phyloP scores from a whole-genome alignment of 306 rosid genomes.

The Aeschynomene evenia region DNA sequence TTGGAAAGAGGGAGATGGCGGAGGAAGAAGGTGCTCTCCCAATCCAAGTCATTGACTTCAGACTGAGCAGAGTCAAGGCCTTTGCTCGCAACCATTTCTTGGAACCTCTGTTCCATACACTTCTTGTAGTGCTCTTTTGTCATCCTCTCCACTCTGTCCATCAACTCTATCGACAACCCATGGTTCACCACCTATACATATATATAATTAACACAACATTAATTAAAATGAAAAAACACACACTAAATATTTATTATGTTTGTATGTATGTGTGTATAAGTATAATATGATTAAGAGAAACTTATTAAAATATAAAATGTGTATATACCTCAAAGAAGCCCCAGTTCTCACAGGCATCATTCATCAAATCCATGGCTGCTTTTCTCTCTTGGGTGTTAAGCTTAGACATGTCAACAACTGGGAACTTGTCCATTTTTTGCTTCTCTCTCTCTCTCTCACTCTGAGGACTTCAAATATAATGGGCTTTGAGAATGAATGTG shows the following conservation, averaged over 20 bases:
- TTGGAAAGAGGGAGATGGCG: conserved; percentile 86
- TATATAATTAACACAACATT: too few species aligned
- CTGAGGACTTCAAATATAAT: too few species aligned
- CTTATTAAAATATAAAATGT: background rate
- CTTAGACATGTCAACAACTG: conserved; percentile 73
- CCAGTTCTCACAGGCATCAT: conserved; percentile 96
- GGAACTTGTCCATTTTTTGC: conserved; percentile 53
- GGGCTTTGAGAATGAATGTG: conserved; percentile 19
- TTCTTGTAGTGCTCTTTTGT: conserved; percentile 88
- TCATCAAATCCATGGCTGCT: conserved; percentile 59
- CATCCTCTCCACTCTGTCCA: conserved; percentile 82
- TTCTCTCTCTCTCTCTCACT: conserved; percentile 28
- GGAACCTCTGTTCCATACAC: conserved; percentile 81
- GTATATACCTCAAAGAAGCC: conserved; percentile 87
- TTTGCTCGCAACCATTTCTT: conserved; percentile 70
- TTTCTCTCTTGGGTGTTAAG: conserved; percentile 64
- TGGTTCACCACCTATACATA: conserved; percentile 98
- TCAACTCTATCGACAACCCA: conserved; percentile 68
- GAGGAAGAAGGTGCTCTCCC: conserved; percentile 93
- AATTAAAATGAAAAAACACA: background rate
- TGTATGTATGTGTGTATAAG: background rate
- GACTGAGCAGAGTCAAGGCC: conserved; percentile 62
- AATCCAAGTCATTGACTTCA: conserved; percentile 70
- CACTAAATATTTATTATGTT: too few species aligned
- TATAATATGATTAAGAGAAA: too few species aligned